Evolutionary conservation across 441 rosid species (phyloP), one percentile per base, ranked within the genome.

Genomic region (Lepidium campestre): DNA sequence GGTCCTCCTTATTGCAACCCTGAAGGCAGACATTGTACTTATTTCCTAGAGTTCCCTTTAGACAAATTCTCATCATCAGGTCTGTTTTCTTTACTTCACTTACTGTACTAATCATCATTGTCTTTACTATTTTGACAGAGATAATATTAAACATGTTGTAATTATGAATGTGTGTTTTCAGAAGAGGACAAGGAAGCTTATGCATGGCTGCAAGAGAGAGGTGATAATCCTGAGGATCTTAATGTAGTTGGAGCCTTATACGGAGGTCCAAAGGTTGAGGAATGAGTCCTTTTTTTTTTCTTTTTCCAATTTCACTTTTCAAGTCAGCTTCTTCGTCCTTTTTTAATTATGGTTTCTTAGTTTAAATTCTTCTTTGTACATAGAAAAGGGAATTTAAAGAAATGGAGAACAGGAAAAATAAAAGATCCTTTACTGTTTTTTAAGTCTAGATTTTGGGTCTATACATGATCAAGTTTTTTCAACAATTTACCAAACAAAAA

Each of bases 11-110:
- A 93, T 72, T 75, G 80, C 0, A 89, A 83, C 44, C 73, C 74
- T 0, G 93, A 91, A 0, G 96, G 95, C 18, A 87, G 98, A n/a
- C 91, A 82, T 61, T 93, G 99, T 83, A 79, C 82, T 1, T 84
- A 89, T 78, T 93, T 85, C 78, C 14, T 39, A 0, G 97, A 85
- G 61, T 76, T 80, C 37, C 93, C 96, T 19, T 77, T 68, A 17
- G 39, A 74, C 18, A 65, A 42, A 6, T 76, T 78, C 80, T 57
- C 87, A 74, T 59, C 65, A 29, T 59, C 67, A 29, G 36, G 57
- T 7, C 41, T 25, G 45, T 37, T 11, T 48, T 55, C 15, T 55
- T 23, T 18, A 37, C 44, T 44, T 13, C 32, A 29, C 32, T 29
- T 6, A 6, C 8, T 29, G 1, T 40, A 10, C 14, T 6, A 15